Evolutionary conservation across 2,329 filamentous ascomycete genomes (phyloP), one percentile per base, ranked within the genome.

Genomic region (Xylariaceae sp.): DNA sequence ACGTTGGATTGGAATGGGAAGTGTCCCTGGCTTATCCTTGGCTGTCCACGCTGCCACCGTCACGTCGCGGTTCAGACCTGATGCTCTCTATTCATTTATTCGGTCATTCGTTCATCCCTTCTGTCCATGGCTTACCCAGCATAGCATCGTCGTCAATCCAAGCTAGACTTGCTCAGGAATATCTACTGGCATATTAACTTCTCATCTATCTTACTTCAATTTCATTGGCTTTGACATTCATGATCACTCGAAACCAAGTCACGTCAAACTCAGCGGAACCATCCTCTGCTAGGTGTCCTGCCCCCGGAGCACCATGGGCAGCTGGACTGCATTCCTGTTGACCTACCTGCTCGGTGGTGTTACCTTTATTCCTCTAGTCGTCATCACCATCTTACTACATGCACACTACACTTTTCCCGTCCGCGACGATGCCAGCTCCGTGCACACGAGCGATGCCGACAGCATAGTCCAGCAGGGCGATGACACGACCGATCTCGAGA

Each of bases 291-390:
- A 55, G 50, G 57, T 47, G 41, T 44, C 45, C 39, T 45, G 35
- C 55, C 36, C n/a, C 54, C 45, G 57, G 51, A 68, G 68, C n/a
- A n/a, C 66, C 61, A 83, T 84, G 81, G 75, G 74, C 57, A 68
- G 72, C 64, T 82, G 79, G 75, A 75, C 75, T 26, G 70, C 70
- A 64, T 85, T 93, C 67, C 77, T 95, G 61, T 72, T 88, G 67
- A 81, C 88, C 70, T 97, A 96, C 78, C 70, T 96, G 61, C 75
- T 96, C 54, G 92, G 92, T 73, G 93, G 92, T 66, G 71, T 97
- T 68, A 96, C 92, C 53, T 93, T 97, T 70, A 70, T 96, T 53
- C 92, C 92, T 24, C 77, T 96, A 3, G 65, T 92, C 55, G 58
- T 92, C 46, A 69, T 75, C 39, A 72, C 81, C 41, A 64, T 90